phyloP scores from a whole-genome alignment of 192 early-diverging fungal species.

The Backusella macrospora region DNA sequence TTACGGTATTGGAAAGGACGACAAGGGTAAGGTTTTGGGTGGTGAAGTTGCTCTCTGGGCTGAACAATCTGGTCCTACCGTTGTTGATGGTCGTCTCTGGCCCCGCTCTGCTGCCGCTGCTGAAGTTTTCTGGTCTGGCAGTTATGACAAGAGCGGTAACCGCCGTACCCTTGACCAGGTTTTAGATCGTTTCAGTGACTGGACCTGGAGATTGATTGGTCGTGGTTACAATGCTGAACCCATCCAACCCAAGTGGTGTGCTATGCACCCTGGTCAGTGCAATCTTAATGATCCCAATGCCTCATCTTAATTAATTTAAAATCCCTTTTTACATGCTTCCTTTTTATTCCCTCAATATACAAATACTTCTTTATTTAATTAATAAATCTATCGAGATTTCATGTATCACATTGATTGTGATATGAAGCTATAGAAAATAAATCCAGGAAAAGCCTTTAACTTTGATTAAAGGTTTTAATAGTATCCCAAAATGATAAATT shows the following conservation, averaged over 20 bases:
- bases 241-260: constrained; percentile 63
- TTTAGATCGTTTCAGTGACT: constrained; percentile 62
- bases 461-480: no score
- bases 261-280: constrained; percentile 45
- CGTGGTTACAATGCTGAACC: constrained; percentile 66
- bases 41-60: constrained; percentile 74
- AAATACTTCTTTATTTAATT: neutral
- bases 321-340: no score
- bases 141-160: constrained; percentile 47
- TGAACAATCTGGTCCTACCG: constrained; percentile 61
- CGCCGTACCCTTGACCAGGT: constrained; percentile 41
- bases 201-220: constrained; percentile 65
- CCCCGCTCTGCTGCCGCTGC: constrained; percentile 68
- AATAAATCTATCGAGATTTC: neutral
- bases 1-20: constrained; percentile 51
- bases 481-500: no score
- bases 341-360: neutral
- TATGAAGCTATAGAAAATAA: no score
- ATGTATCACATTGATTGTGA: neutral
- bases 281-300: constrained; percentile 18
- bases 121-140: constrained; percentile 74
- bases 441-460: no score
- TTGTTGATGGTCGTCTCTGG: constrained; percentile 68
- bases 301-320: neutral
- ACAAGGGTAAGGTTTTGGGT: constrained; percentile 65